Percentiles rank a stretch among this genome's conserved stretches.
phyloP scores from a whole-genome alignment of 345 rosid species.

The Raphanus raphanistrum region DNA sequence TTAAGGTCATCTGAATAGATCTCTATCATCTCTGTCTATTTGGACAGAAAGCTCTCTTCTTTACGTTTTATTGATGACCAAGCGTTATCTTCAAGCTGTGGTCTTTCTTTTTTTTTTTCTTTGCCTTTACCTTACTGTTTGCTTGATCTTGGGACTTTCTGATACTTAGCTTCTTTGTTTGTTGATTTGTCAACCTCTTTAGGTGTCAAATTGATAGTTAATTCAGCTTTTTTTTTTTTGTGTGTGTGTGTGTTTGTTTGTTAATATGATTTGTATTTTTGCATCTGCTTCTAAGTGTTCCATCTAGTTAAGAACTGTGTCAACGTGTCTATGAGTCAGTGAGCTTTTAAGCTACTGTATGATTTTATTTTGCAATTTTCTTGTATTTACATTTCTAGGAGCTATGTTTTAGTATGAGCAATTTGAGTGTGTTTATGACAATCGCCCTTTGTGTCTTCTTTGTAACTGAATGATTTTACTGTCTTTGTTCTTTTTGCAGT shows the following conservation, averaged over 20 bases:
- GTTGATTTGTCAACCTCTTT: slow-evolving; percentile 11
- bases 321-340: neutral
- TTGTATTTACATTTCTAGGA: neutral
- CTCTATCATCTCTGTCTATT: slow-evolving; percentile 12
- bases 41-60: neutral
- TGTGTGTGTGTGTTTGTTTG: neutral
- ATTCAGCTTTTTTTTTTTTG: neutral
- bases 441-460: neutral
- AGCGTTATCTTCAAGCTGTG: slow-evolving; percentile 34
- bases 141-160: slow-evolving; percentile 21
- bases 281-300: neutral
- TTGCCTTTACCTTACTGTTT: slow-evolving; percentile 26
- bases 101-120: slow-evolving; percentile 2
- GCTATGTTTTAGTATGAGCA: neutral
- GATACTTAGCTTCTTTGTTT: slow-evolving; percentile 20
- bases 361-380: neutral
- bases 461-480: slow-evolving; percentile 6
- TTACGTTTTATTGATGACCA: neutral
- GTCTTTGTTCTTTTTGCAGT: slow-evolving; percentile 22
- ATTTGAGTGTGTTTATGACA: neutral
- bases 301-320: slow-evolving; percentile 7
- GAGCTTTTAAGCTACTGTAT: neutral
- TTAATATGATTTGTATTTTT: neutral
- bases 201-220: neutral
- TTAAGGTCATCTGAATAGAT: slow-evolving; percentile 22